phyloP scores from a whole-genome alignment of 441 rosid species.

The Rhodomyrtus psidioides region DNA sequence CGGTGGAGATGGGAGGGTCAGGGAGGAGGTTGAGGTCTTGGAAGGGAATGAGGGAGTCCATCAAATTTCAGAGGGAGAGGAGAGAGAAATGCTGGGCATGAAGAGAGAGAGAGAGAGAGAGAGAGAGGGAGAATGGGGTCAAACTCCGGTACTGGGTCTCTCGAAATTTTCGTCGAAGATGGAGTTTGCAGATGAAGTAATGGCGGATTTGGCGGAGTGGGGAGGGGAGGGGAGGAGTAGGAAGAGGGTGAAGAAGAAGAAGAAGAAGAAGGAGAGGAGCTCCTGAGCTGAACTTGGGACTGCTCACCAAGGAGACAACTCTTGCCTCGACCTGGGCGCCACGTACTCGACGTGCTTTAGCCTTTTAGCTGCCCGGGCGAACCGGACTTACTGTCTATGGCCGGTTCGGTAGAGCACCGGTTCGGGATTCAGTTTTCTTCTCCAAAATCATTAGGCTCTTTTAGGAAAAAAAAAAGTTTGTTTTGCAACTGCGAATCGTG shows the following conservation, averaged over 20 bases:
- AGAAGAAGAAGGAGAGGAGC: neutral
- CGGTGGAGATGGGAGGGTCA: conserved; percentile 6
- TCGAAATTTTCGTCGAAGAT: neutral
- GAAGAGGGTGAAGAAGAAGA: neutral
- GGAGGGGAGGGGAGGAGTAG: neutral
- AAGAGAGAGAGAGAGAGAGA: neutral
- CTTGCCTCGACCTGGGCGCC: neutral
- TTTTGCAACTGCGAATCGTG: neutral
- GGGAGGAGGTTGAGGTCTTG: conserved; percentile 60
- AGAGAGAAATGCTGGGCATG: neutral
- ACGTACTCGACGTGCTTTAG: neutral
- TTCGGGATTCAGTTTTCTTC: neutral
- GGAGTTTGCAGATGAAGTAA: neutral
- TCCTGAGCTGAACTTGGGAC: neutral
- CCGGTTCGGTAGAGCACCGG: neutral
- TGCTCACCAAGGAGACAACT: neutral
- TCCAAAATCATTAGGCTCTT: too few species aligned
- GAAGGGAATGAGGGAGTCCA: conserved; percentile 49
- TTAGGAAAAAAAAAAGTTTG: neutral
- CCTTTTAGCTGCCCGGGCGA: neutral
- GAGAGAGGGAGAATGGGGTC: neutral
- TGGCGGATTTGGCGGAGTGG: neutral
- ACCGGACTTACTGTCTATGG: neutral
- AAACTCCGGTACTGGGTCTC: neutral
- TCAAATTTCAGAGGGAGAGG: neutral